Base-by-base conservation (phyloP, 192 early-diverging fungal species). In the Entrophospora sp. region DNA sequence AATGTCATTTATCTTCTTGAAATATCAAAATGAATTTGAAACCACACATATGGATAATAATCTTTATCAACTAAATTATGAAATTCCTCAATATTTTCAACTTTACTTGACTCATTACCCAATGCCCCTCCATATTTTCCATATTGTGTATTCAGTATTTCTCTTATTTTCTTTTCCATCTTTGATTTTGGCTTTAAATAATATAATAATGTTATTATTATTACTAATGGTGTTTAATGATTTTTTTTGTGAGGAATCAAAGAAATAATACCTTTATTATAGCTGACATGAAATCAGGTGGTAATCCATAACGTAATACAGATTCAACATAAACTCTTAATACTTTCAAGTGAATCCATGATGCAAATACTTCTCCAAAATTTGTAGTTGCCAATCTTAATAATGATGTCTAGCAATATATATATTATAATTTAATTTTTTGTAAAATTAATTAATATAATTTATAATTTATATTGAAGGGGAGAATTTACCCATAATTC, bases 301-400 rank as follows among this genome's bases (percentile, higher is more conserved):
- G 95, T 14, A 98, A 80, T 22, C 97, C 97, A 71, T 99, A 97
- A 52, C 97, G 94, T 66, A 99, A 74, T 5, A 99, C 83, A 16
- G 91, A 95, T 72, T 99, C 97, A 22, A 99, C 94, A 81, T 93
- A 98, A 18, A 96, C 85, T 6, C 96, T 84, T 35, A 99, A 74
- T 1, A 89, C 89, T 79, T 98, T 99, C 63, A 97, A 72, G 69
- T 99, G 97, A 37, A 96, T 79, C 91, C 93, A 98, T 37, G 89
- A 89, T 6, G 88, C 71, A 68, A 94, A 93, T 0, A 91, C 86
- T 72, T 98, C 97, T 30, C 94, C 87, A 75, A 99, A 98, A 75
- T 94, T 94, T 28, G 92, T 91, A 79, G 87, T 90, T 65, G 89
- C 87, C 74, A 98, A 80, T 68, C 93, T 88, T 57, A 90, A 67